A percentile compares a stretch with the other conserved stretches of the same genome.
Evolutionary conservation across 345 rosid genomes (phyloP).

Genomic region (Hevea brasiliensis): DNA sequence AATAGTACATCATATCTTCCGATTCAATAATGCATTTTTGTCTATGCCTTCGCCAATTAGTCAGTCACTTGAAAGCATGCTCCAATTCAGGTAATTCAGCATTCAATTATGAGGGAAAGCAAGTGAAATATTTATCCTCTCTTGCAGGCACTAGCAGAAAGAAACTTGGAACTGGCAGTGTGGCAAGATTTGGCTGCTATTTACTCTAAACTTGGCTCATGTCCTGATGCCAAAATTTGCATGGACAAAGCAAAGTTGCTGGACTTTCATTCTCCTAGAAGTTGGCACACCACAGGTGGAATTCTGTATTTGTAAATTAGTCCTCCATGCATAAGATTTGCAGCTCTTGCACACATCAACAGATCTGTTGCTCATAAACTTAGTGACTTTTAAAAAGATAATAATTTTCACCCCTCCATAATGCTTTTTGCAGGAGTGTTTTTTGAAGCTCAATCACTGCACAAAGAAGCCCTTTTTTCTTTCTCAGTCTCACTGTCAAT

Average conservation of each 20-base stretch:
- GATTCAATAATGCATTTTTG: background rate
- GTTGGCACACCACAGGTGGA: constrained; percentile 79
- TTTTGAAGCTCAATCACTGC: constrained; percentile 60
- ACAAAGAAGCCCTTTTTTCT: constrained; percentile 72
- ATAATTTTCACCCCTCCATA: background rate
- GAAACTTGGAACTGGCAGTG: constrained; percentile 57
- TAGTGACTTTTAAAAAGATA: background rate
- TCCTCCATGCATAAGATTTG: background rate
- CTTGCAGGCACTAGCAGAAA: constrained; percentile 46
- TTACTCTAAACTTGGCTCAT: constrained; percentile 62
- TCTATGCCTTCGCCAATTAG: background rate
- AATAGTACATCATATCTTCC: background rate
- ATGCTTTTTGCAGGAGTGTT: constrained; percentile 53
- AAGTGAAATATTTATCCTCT: background rate
- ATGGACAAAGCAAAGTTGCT: constrained; percentile 68
- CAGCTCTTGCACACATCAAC: background rate
- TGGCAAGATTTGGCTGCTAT: constrained; percentile 86
- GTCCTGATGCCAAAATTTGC: constrained; percentile 74
- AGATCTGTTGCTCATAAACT: background rate
- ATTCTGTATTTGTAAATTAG: constrained; percentile 1
- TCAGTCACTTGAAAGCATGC: background rate
- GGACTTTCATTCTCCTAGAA: constrained; percentile 58
- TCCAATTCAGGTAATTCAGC: background rate
- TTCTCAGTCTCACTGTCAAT: constrained; percentile 66
- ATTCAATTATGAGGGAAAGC: background rate